Evolutionary conservation across 129 eudicot genomes (phyloP), one percentile per base, ranked within the genome.

Genomic region (Glebionis coronaria): DNA sequence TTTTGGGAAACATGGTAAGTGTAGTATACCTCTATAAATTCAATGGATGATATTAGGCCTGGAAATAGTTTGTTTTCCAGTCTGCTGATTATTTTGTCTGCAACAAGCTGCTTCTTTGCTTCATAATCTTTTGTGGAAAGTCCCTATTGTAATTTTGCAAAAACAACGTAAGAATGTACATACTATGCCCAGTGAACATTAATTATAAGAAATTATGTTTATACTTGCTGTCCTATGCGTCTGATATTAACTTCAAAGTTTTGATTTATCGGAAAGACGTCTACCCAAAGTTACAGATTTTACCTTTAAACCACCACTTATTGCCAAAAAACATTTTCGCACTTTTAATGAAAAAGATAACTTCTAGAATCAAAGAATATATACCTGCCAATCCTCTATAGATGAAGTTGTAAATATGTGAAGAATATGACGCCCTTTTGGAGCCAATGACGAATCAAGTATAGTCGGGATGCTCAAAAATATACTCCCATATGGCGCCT

Each of bases 341-440:
- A 6, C 40, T 31, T 5, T 31, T 31, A 31, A n/a, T n/a, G n/a
- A n/a, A n/a, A n/a, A n/a, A n/a, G n/a, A n/a, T n/a, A n/a, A n/a
- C n/a, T n/a, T n/a, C n/a, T n/a, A n/a, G n/a, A n/a, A n/a, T 23
- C 13, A n/a, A 9, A 58, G 23, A 49, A 69, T 35, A 50, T 46
- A 20, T 61, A 94, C 99, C 99, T 87, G 83, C 99, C 99, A 94
- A 71, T 94, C 99, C 74, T 94, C 97, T 60, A 94, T 88, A 69
- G 95, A 82, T 3, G 99, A 86, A 49, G 95, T 87, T 35, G 99
- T 86, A 78, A 94, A 94, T 78, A 94, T 89, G 80, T 94, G 99
- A 74, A 94, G 97, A 79, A 94, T 94, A 81, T 94, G 99, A 44
- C 74, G 88, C 65, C 97, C 97, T 73, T 76, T 77, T 55, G 99